Evolutionary conservation across 2,329 filamentous ascomycete genomes (phyloP), one percentile per base, ranked within the genome.

Genomic region (Calonectria multiphialidica): DNA sequence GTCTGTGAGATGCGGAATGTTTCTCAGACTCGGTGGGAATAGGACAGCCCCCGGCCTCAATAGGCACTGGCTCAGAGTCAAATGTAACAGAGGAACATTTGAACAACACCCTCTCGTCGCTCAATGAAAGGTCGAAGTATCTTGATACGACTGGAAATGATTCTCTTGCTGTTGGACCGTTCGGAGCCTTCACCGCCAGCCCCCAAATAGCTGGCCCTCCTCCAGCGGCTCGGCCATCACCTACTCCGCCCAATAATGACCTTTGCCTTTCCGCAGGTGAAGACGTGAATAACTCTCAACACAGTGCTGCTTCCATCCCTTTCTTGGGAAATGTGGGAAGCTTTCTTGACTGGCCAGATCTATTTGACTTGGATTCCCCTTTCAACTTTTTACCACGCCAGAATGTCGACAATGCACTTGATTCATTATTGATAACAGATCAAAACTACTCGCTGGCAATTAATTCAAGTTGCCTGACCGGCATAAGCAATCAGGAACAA

Each of bases 281-380:
- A 5, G 30, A 35, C 7, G 13, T 28, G 2, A n/a, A 25, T 12
- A 23, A 10, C 16, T n/a, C 3, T 7, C 10, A 45, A 3, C n/a
- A 23, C 8, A 21, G 2, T 15, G 16, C 6, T 50, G 16, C 33
- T n/a, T 37, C 33, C 12, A 8, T 21, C 9, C 53, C 55, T 23
- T 23, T 40, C 0, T 30, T 50, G 13, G 53, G 30, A n/a, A 61
- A 33, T 13, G 33, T 49, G 1, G 70, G 59, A 1, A 61, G 42
- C 12, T 28, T 72, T 1, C 61, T 72, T 0, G 66, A 72, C 35
- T 72, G 70, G 70, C 42, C 66, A 0, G 70, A 72, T 40, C 28
- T 72, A 6, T 72, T 72, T 18, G 70, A 70, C 8, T 13, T 72
- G 3, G 70, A 70, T 16, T 69, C 59, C 1, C 47, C 66, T 4